Evolutionary conservation across 352 stramenopile genomes (phyloP), one percentile per base, ranked within the genome.

Genomic region (Albugo candida): DNA sequence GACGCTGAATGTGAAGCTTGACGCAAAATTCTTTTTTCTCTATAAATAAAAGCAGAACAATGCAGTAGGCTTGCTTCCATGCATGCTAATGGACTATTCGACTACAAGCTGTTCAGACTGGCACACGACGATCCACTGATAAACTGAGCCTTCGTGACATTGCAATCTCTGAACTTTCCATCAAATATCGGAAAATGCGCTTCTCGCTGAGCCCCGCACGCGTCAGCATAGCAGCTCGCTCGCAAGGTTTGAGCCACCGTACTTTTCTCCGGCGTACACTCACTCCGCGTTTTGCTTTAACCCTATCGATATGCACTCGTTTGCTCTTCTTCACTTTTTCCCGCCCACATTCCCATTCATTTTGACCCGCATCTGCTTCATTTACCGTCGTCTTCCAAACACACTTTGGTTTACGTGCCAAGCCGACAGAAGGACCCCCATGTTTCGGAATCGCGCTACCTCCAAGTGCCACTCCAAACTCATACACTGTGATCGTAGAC

Each of bases 151-250:
- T 57, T 18, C 65, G 53, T n/a, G 67, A 77, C 67, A 80, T 80
- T 35, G 67, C 67, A 53, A 80, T 80, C 48, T 80, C 63, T 13
- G 67, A 77, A 19, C 54, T 60, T 49, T 80, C 65, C 64, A 77
- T 72, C 63, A 80, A 66, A 65, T 77, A 77, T 47, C 65, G 63
- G 43, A 62, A 74, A 52, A 80, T 80, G 47, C 61, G 61, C 49
- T 73, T 70, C 63, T 80, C 67, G 46, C 67, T 80, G 48, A 61
- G 74, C 31, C 67, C 67, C 36, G 65, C 67, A 42, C 77, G 70
- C n/a, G 65, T 77, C 19, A 80, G 59, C 65, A 80, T 69, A 14
- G 61, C 67, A 36, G 77, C 64, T 18, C 65, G 68, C 41, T 78
- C 68, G 34, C 71, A 62, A 2, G 68, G 68, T 54, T 81, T 81